Percentiles rank a stretch among this genome's conserved stretches.
phyloP scores from a whole-genome alignment of 768 basidiomycete species.

The Hygrophoropsis aurantiaca region DNA sequence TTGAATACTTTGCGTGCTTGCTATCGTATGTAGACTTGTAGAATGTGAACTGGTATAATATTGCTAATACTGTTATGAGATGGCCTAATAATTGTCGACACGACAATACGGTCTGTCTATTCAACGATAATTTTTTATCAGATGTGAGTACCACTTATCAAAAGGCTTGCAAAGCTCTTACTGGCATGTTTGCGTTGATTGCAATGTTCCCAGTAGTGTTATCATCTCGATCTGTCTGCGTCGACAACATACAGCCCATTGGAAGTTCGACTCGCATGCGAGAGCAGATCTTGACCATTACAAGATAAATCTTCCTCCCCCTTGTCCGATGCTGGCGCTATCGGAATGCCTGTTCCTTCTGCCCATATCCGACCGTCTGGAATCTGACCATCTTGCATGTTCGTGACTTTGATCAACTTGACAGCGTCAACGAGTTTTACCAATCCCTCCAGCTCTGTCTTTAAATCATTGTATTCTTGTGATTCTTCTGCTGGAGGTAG shows the following conservation, averaged over 20 bases:
- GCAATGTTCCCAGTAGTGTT: too few relatives aligned
- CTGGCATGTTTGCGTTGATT: too few relatives aligned
- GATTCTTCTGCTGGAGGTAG: conserved; percentile 62
- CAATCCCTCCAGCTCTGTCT: conserved; percentile 65
- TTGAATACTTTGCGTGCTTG: too few relatives aligned
- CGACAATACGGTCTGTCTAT: too few relatives aligned
- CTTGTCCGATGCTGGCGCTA: conserved; percentile 15
- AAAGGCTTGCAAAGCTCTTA: too few relatives aligned
- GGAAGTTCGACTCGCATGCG: conserved; percentile 46
- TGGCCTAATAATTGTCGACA: too few relatives aligned
- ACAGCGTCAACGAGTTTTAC: conserved; percentile 81
- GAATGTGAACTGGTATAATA: too few relatives aligned
- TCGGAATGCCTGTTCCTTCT: conserved; percentile 34
- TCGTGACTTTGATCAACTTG: conserved; percentile 51
- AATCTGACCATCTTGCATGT: conserved; percentile 25
- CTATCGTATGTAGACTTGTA: too few relatives aligned
- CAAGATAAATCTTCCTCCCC: conserved; percentile 20
- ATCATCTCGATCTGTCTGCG: conserved; percentile 30
- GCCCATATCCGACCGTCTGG: conserved; percentile 46
- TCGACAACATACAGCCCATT: conserved; percentile 66
- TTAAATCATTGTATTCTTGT: conserved; percentile 48
- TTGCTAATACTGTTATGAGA: too few relatives aligned
- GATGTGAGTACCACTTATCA: too few relatives aligned
- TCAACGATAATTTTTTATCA: too few relatives aligned
- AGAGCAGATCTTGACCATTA: conserved; percentile 47